Evolutionary conservation across 169 alveolate species (phyloP), one percentile per base, ranked within the genome.

Genomic region (Cystoisospora suis): DNA sequence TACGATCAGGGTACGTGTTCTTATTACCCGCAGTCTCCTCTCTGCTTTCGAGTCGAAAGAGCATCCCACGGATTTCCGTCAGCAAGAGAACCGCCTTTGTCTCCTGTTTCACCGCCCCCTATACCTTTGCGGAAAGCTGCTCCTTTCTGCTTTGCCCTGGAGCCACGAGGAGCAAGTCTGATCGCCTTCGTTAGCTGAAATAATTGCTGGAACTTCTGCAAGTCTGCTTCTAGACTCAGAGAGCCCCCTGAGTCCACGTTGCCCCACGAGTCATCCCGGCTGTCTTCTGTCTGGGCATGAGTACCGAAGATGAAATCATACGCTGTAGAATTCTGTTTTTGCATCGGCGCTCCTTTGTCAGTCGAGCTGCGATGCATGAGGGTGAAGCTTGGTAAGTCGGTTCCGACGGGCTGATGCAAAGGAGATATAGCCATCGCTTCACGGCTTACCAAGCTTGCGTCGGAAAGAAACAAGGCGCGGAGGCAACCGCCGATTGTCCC

Each of bases 21-120:
- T n/a, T n/a, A 40, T 65, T 29, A 65, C 69, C 36, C 69, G 69
- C 87, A 46, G 72, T 77, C 87, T 20, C 69, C 65, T 77, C 87
- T 34, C 87, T 77, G 69, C 42, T 75, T 12, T 9, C 36, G 27
- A 38, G 15, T 77, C 65, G 59, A 12, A 40, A 15, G 7, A 0
- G 29, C 69, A 20, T 9, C 15, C 0, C 29, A 1, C 42, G 72
- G 34, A 2, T 44, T 5, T 23, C 40, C 0, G 34, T 12, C 29
- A 27, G 12, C 36, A 32, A 5, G 61, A 46, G 15, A 12, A n/a
- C 29, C 1, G n/a, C 34, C 86, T 9, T 3, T 49, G 59, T 59
- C 38, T 49, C 29, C 87, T 34, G n/a, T 20, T 29, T 77, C 42
- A 0, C 69, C 36, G 72, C 3, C 65, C 42, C 69, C 29, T 7